phyloP scores from a whole-genome alignment of 2,329 filamentous ascomycete genomes.

The Teratosphaeria epicoccoides region DNA sequence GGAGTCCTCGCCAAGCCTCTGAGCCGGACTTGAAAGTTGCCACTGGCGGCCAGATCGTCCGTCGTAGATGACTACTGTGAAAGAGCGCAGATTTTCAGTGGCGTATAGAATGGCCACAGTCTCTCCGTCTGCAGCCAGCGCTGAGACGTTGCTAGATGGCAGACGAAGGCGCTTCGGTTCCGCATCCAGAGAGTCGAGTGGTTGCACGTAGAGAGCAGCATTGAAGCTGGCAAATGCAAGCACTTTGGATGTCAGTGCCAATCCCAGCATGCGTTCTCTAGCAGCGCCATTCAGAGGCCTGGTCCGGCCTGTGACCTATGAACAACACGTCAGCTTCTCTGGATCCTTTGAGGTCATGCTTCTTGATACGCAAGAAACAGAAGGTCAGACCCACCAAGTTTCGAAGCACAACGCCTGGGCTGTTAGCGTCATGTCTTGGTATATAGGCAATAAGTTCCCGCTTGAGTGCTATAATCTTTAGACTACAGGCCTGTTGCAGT shows the following conservation, averaged over 20 bases:
- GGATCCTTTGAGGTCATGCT: too few relatives aligned
- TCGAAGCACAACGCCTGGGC: conserved; percentile 7
- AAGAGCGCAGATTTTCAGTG: neutral
- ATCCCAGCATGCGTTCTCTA: neutral
- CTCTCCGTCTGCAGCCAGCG: neutral
- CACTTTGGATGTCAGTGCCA: neutral
- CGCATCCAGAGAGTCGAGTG: neutral
- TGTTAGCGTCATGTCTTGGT: neutral
- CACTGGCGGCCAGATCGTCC: neutral
- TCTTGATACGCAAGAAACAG: neutral
- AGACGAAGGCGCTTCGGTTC: neutral
- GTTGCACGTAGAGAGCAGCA: neutral
- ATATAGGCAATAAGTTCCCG: conserved; percentile 10
- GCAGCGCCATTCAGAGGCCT: neutral
- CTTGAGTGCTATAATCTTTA: conserved; percentile 1
- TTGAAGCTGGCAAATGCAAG: neutral
- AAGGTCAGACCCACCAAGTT: conserved; percentile 5
- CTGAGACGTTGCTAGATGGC: neutral
- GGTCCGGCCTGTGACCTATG: neutral
- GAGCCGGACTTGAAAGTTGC: neutral
- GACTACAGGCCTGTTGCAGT: neutral
- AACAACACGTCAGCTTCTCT: neutral
- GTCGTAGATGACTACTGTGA: neutral
- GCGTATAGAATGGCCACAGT: neutral
- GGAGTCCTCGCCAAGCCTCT: neutral